These are phyloP conservation scores for Leptographium lundbergii DNA, from an alignment of 2,329 filamentous ascomycete species.

Conservation along the genomic window DNA sequence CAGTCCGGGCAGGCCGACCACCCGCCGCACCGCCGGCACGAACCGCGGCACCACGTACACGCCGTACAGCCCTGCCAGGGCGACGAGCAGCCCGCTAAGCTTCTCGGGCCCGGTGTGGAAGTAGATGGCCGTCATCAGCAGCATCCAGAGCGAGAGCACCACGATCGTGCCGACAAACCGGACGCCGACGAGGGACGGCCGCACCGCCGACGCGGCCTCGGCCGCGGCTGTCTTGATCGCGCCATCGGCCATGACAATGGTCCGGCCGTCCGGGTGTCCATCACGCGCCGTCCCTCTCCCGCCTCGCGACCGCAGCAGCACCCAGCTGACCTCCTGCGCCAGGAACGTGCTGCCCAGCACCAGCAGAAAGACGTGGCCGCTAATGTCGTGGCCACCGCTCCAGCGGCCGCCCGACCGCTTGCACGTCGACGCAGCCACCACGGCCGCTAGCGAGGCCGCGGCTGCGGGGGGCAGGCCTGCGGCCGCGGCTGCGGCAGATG, in stretches of 20 bases:
- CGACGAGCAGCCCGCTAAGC: constrained; percentile 42
- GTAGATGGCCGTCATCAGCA: constrained; percentile 96
- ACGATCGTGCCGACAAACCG: constrained; percentile 49
- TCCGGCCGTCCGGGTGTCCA: constrained; percentile 44
- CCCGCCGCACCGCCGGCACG: constrained; percentile 29
- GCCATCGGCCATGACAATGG: constrained; percentile 53
- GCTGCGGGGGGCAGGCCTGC: constrained; percentile 3
- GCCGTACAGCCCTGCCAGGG: constrained; percentile 31
- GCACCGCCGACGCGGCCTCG: constrained; percentile 15
- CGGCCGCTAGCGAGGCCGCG: background rate
- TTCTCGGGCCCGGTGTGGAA: constrained; percentile 99
- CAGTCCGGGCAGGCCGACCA: constrained; percentile 40
- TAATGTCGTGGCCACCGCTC: constrained; percentile 93
- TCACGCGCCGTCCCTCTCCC: background rate
- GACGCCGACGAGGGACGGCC: background rate
- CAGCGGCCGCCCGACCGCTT: constrained; percentile 72
- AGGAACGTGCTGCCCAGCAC: constrained; percentile 74
- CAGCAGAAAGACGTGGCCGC: constrained; percentile 86
- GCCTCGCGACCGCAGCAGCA: constrained; percentile 30
- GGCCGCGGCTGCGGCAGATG: constrained; percentile 18
- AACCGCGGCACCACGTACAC: constrained; percentile 41
- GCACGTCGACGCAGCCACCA: constrained; percentile 59
- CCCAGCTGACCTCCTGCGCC: constrained; percentile 62
- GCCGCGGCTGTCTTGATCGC: constrained; percentile 45
- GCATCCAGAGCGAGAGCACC: constrained; percentile 78